Percentiles rank a stretch among this genome's conserved stretches.
Conservation (phyloP, 176 grass and related monocot genomes). For the Lolium multiflorum region DNA sequence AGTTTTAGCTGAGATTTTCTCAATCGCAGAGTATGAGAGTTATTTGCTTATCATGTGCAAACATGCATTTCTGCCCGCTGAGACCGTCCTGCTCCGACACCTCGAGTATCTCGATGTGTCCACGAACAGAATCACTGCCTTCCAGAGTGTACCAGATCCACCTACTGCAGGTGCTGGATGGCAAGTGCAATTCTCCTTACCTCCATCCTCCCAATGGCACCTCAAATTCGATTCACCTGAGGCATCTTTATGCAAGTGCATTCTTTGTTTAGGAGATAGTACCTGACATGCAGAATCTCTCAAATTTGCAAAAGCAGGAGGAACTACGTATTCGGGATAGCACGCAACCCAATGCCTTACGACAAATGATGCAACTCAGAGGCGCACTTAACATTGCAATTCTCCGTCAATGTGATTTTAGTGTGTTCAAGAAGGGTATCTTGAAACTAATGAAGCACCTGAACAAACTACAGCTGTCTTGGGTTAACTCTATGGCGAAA, state of each 20-base stretch:
- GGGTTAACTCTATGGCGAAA: constrained; percentile 28
- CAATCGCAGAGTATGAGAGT: constrained; percentile 32
- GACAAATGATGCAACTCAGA: constrained; percentile 33
- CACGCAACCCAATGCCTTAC: not conserved
- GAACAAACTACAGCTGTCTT: constrained; percentile 35
- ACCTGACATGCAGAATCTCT: constrained; percentile 15
- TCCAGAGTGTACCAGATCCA: constrained; percentile 31
- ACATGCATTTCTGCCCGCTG: constrained; percentile 28
- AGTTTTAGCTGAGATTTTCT: constrained; percentile 31
- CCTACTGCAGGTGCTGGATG: constrained; percentile 34
- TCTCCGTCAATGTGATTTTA: constrained; percentile 27
- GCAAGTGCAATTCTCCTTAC: constrained; percentile 26
- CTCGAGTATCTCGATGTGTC: constrained; percentile 33
- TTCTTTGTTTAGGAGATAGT: constrained; percentile 26
- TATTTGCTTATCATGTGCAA: constrained; percentile 19
- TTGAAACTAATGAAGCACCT: constrained; percentile 47
- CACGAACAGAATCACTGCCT: constrained; percentile 42
- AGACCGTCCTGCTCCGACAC: constrained; percentile 8
- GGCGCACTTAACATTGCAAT: constrained; percentile 21
- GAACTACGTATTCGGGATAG: not conserved
- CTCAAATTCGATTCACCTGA: constrained; percentile 24
- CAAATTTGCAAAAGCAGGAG: constrained; percentile 48
- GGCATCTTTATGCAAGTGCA: constrained; percentile 40
- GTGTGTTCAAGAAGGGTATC: constrained; percentile 28
- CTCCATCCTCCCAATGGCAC: too few species aligned